phyloP scores from a whole-genome alignment of 2,329 filamentous ascomycete genomes.

The Exophiala mesophila region DNA sequence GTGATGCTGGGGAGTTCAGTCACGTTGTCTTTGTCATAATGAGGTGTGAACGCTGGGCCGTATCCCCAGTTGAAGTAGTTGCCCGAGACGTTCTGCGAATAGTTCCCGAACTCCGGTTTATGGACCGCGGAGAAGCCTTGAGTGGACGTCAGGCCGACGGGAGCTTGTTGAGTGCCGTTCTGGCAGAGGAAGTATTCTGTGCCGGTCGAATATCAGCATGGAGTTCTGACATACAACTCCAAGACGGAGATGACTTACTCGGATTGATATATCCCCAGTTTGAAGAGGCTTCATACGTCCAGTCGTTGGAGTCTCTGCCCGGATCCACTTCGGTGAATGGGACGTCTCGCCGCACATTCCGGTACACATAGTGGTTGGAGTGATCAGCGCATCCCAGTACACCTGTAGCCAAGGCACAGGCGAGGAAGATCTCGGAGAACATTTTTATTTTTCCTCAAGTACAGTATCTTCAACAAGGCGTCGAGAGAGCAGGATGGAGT shows the following conservation, averaged over 20 bases:
- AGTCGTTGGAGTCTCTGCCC: slow-evolving; percentile 7
- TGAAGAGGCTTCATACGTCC: slow-evolving; percentile 10
- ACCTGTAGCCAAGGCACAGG: slow-evolving; percentile 3
- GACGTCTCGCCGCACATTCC: slow-evolving; percentile 4
- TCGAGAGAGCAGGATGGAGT: not conserved
- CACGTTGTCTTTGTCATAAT: slow-evolving; percentile 32
- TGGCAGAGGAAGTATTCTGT: slow-evolving; percentile 43
- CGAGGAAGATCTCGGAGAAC: not conserved
- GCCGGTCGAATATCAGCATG: not conserved
- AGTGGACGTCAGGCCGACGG: slow-evolving; percentile 40
- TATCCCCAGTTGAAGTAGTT: slow-evolving; percentile 47
- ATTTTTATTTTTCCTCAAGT: not conserved
- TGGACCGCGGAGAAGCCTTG: slow-evolving; percentile 40
- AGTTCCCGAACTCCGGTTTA: slow-evolving; percentile 37
- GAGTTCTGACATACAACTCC: not conserved
- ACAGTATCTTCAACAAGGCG: too few species aligned
- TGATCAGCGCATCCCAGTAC: slow-evolving; percentile 4
- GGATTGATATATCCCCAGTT: slow-evolving; percentile 13
- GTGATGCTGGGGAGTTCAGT: slow-evolving; percentile 38
- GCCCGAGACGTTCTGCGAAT: slow-evolving; percentile 33
- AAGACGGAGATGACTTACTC: not conserved
- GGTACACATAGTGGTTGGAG: not conserved
- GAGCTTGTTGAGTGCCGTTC: slow-evolving; percentile 47
- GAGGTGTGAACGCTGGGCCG: slow-evolving; percentile 41
- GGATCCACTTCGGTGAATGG: slow-evolving; percentile 1